A percentile compares a stretch with the other conserved stretches of the same genome.
Evolutionary conservation across 345 rosid species (phyloP).

Genomic region (Conringia planisiliqua): DNA sequence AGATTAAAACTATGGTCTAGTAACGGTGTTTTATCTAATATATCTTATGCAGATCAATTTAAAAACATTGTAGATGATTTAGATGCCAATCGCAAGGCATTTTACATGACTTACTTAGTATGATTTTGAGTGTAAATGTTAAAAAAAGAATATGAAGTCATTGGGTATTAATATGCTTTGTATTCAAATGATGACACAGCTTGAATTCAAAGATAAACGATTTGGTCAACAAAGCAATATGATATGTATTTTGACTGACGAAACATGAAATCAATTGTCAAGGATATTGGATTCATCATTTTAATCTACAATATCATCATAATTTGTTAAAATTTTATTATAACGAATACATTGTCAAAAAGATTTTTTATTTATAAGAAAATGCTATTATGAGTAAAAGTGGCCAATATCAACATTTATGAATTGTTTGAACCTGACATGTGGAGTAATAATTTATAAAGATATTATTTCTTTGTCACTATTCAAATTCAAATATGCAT

Average conservation of each 20-base stretch:
- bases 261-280: neutral
- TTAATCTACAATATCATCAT: neutral
- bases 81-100: neutral
- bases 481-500: neutral
- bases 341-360: neutral
- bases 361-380: neutral
- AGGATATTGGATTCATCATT: neutral
- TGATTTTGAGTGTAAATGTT: neutral
- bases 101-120: neutral
- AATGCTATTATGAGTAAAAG: neutral
- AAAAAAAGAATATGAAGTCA: neutral
- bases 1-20: neutral
- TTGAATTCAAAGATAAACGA: conserved; percentile 25
- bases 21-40: neutral
- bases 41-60: neutral
- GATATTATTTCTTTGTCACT: neutral
- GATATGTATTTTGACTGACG: conserved; percentile 4
- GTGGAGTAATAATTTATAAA: neutral
- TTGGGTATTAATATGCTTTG: neutral
- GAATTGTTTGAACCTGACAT: neutral
- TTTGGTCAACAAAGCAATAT: conserved; percentile 30
- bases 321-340: neutral
- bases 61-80: neutral
- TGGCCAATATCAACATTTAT: neutral
- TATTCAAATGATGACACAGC: neutral